Evolutionary conservation across 257 asterid genomes (phyloP).

Genomic region (Salvia hispanica): DNA sequence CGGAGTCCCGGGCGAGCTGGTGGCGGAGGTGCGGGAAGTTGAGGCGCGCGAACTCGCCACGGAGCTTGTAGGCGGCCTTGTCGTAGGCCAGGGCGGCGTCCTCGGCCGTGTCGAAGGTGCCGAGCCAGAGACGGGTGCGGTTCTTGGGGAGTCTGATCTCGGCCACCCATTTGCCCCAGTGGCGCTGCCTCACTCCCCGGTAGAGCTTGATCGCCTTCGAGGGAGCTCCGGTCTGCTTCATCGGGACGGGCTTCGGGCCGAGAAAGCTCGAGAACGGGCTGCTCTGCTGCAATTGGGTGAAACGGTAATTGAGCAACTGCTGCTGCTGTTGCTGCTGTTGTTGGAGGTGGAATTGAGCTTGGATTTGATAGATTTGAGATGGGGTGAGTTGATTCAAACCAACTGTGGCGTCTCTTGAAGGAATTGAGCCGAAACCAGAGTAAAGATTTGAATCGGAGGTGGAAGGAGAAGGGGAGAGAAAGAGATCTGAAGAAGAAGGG

Average conservation of each 20-base stretch:
- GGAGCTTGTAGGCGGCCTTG: constrained; percentile 78
- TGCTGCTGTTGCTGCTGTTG: constrained; percentile 55
- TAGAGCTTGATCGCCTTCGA: constrained; percentile 66
- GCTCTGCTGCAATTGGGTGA: constrained; percentile 20
- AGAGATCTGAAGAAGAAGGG: constrained; percentile 11
- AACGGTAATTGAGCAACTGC: constrained; percentile 30
- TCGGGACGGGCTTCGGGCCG: constrained; percentile 55
- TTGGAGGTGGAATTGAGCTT: constrained; percentile 62
- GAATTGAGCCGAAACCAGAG: constrained; percentile 44
- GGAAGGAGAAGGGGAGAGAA: constrained; percentile 12
- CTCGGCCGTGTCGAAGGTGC: constrained; percentile 87
- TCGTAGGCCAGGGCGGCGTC: constrained; percentile 91
- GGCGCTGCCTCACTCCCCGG: constrained; percentile 90
- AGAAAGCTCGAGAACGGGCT: constrained; percentile 42
- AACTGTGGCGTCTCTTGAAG: constrained; percentile 44
- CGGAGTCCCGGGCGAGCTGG: constrained; percentile 51
- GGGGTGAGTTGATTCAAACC: constrained; percentile 64
- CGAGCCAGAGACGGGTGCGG: constrained; percentile 90
- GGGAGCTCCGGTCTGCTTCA: constrained; percentile 60
- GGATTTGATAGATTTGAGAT: constrained; percentile 71
- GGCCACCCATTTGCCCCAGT: constrained; percentile 98
- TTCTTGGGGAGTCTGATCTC: constrained; percentile 88
- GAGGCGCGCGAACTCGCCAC: constrained; percentile 82
- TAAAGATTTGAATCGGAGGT: constrained; percentile 40
- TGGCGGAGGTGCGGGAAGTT: constrained; percentile 74